Base-by-base conservation (phyloP, 495 filamentous ascomycete genomes). In the Talaromyces liani region DNA sequence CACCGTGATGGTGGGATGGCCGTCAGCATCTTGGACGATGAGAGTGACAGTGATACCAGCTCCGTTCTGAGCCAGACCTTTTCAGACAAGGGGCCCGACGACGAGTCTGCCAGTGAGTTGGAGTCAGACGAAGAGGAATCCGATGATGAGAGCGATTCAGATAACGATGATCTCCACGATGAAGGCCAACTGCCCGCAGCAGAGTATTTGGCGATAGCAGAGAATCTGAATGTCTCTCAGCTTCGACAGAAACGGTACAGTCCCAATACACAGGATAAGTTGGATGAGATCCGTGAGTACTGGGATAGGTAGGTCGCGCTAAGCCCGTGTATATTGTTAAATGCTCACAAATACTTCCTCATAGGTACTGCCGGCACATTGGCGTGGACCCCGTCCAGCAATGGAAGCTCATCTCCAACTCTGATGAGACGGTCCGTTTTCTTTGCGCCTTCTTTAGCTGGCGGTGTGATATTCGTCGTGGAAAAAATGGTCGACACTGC, bases 241-340 rank as follows among this genome's bases (percentile, higher is more conserved):
- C 71, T 75, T 45, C 62, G 63, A 66, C 58, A 75, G 54, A 70
- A 72, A 61, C 68, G 63, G 6, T 75, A 75, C 36, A 72, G 70
- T 57, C 63, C 51, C n/a, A 67, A 61, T 24, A 70, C 66, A 25
- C 39, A 73, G 64, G 55, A 65, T 58, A 70, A 53, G 6, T 63
- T 73, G 29, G 69, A 73, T 57, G 33, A 73, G 59, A 68, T 66
- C 47, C 24, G 56, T 33, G 58, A 69, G 57, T 71, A 70, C 59
- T 76, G 64, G 66, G 63, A 73, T 53, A 34, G 60, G 72, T 73
- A 63, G 49, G 12, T 27, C 5, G 29, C 31, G 0, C 29, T 58
- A 31, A 16, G 4, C 12, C 4, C 8, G 5, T 16, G 18, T 31
- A 14, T 16, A 36, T 12, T 36, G 25, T 31, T 31, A 31, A 33